Percentiles rank a stretch among this genome's conserved stretches.
Conservation (phyloP, 352 stramenopile species). For the Thraustochytrium sp. region DNA sequence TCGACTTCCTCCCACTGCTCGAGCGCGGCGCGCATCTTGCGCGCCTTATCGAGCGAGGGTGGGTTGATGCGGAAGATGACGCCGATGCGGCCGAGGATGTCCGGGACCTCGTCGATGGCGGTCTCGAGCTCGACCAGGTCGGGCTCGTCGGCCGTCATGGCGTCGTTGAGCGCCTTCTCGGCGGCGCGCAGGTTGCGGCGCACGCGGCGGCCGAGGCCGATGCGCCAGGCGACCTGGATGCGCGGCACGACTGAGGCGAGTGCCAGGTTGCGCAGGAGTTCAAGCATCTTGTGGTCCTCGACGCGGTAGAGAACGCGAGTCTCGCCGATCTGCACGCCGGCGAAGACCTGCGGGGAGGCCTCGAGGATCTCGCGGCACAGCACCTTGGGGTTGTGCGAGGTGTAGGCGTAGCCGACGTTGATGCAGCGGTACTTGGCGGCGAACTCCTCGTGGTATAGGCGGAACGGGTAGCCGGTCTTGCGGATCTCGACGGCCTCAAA, state of each 20-base stretch:
- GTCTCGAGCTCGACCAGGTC: constrained; percentile 36
- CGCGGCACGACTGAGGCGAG: constrained; percentile 8
- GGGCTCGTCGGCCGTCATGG: constrained; percentile 30
- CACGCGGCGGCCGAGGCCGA: neutral
- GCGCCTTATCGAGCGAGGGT: neutral
- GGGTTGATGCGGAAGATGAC: constrained; percentile 19
- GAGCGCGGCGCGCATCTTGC: neutral
- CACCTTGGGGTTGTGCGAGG: neutral
- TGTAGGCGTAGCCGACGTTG: constrained; percentile 38
- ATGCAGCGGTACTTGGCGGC: constrained; percentile 41
- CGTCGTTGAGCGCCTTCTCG: constrained; percentile 7
- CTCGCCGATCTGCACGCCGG: constrained; percentile 41
- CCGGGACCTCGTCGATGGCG: constrained; percentile 42
- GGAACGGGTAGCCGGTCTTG: constrained; percentile 93
- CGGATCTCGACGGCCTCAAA: constrained; percentile 97
- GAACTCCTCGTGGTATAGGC: constrained; percentile 76
- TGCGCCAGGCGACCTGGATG: constrained; percentile 10
- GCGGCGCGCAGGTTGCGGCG: constrained; percentile 1
- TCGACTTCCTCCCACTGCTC: constrained; percentile 34
- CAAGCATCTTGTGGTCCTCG: constrained; percentile 45
- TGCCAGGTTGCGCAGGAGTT: constrained; percentile 41
- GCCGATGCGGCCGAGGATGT: constrained; percentile 7
- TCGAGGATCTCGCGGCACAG: constrained; percentile 38
- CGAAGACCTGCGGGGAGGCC: constrained; percentile 27
- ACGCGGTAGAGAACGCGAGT: constrained; percentile 39